These are phyloP conservation scores for Biscogniauxia marginata DNA, from an alignment of 2,329 filamentous ascomycete species.

Conservation along the genomic window DNA sequence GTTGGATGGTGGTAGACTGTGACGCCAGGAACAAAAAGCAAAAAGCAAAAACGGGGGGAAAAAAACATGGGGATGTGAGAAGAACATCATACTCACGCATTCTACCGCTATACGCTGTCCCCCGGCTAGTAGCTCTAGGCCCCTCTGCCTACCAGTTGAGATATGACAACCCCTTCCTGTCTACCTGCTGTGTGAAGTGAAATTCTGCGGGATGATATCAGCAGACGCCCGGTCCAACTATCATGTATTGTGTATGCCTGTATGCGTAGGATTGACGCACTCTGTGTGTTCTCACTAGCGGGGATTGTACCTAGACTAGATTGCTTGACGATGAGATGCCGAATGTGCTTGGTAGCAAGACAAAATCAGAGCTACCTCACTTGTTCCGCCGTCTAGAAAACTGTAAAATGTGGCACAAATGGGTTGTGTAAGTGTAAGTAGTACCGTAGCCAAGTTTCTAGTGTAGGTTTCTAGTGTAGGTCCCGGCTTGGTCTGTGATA, in stretches of 20 bases:
- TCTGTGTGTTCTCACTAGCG: neutral
- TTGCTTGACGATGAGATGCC: neutral
- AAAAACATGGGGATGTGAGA: conserved; percentile 4
- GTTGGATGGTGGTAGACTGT: neutral
- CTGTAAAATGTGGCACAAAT: no score
- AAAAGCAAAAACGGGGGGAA: neutral
- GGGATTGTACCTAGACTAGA: neutral
- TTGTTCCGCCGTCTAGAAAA: no score
- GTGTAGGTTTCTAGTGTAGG: no score
- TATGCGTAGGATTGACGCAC: neutral
- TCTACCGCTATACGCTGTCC: neutral
- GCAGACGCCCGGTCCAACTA: neutral
- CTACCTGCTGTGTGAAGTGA: neutral
- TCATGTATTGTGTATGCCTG: neutral
- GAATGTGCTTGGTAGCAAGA: no score
- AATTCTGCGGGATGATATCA: conserved; percentile 14
- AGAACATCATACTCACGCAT: conserved; percentile 16
- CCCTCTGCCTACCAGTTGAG: neutral
- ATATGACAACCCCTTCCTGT: neutral
- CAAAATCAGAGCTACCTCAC: neutral
- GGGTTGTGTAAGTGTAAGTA: no score
- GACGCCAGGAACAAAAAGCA: neutral
- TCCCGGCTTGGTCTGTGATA: no score
- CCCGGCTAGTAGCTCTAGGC: neutral
- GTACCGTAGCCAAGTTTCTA: no score